Conservation (phyloP, 306 rosid species). For the Ziziphus jujuba region DNA sequence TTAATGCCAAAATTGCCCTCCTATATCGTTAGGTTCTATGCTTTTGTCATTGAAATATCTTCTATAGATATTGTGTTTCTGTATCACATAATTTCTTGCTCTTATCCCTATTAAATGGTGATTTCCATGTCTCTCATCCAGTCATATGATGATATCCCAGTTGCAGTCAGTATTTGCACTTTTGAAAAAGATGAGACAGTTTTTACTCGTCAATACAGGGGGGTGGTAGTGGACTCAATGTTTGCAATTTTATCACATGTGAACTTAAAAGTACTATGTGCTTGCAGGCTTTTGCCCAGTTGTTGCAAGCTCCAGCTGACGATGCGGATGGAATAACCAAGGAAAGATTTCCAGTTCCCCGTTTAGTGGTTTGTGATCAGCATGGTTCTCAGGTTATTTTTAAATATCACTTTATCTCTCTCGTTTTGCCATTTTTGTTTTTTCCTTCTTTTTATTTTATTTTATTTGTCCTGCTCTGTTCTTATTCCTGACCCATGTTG, state of each 20-base stretch:
- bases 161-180: background rate
- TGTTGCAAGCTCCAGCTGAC: constrained; percentile 80
- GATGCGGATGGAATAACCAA: constrained; percentile 71
- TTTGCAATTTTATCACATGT: constrained; percentile 15
- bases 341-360: constrained; percentile 97
- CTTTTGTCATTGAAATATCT: background rate
- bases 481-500: background rate
- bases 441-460: too few relatives aligned
- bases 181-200: too few relatives aligned
- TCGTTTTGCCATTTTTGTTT: background rate
- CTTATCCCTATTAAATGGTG: background rate
- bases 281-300: constrained; percentile 84
- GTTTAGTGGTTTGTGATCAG: constrained; percentile 94
- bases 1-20: background rate
- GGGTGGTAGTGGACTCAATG: background rate
- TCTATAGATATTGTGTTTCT: too few relatives aligned
- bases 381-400: constrained; percentile 89
- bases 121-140: background rate
- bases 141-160: background rate
- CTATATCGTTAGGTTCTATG: background rate
- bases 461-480: background rate
- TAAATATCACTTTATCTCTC: background rate
- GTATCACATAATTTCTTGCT: background rate
- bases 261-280: constrained; percentile 9
- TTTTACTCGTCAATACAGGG: too few relatives aligned